Conservation (phyloP, 192 early-diverging fungal genomes). For the Diversispora eburnea region DNA sequence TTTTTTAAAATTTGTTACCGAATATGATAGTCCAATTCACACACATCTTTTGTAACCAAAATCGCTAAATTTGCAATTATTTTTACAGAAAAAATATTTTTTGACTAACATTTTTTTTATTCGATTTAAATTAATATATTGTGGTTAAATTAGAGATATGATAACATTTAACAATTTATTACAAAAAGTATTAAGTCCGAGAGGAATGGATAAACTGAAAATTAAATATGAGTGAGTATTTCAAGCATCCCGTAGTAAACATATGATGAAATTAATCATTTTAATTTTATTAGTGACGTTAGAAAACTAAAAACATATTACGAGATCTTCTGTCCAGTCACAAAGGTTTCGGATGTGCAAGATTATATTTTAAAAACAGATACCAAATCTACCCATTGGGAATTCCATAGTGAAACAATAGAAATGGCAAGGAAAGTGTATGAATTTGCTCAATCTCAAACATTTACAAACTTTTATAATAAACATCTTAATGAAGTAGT, state of each 20-base stretch:
- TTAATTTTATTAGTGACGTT: neutral
- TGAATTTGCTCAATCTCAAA: constrained; percentile 1
- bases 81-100: no score
- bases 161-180: no score
- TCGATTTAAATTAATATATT: no score
- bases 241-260: no score
- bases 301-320: constrained; percentile 6
- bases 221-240: no score
- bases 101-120: no score
- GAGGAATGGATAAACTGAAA: neutral
- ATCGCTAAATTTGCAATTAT: no score
- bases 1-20: no score
- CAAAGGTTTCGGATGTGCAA: neutral
- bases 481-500: neutral
- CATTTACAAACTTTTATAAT: constrained; percentile 19
- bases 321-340: neutral
- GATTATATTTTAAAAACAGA: neutral
- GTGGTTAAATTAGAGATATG: no score
- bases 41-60: no score
- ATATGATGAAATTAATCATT: neutral
- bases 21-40: no score
- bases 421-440: neutral
- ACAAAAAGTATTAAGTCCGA: no score
- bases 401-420: neutral
- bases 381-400: neutral